Evolutionary conservation across 352 stramenopile genomes (phyloP), one percentile per base, ranked within the genome.

Genomic region (Globisporangium alternatum): DNA sequence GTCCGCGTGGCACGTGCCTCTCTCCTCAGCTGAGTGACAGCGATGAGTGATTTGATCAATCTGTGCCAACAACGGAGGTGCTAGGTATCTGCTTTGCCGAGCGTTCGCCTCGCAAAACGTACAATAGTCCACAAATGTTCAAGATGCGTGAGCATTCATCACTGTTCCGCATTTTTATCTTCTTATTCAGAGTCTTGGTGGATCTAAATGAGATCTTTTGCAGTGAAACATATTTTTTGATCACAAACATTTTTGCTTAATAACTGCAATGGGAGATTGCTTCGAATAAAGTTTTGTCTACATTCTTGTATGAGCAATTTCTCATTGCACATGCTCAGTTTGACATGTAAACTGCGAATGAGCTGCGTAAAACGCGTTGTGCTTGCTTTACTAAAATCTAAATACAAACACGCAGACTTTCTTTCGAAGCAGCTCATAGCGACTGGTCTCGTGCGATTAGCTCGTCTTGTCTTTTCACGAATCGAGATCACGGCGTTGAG

Each of bases 401-500:
- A 39, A 39, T 39, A 39, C 7, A 39, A 39, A 48, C 7, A 31
- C 22, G 17, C 21, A 6, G 39, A 56, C 15, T 56, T 56, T 56
- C 49, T 39, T 56, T 56, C 49, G 49, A 31, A 21, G 48, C 48
- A 25, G 28, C 3, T 12, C 47, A 22, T 5, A 48, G 15, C n/a
- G 15, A 22, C 43, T 48, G 43, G n/a, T 19, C n/a, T 48, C 15
- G 39, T 13, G 45, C 25, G 45, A 28, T 25, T n/a, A 52, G 45
- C n/a, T 53, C 21, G 45, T 6, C 45, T 54, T 10, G 9, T 55
- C 17, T 37, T 55, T 37, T 21, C 25, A 22, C n/a, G 5, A 22
- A 56, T 17, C 10, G 49, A 56, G 49, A 56, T 56, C 49, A 28
- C 41, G 25, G 28, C 31, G 25, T 41, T 56, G 25, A 25, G 39